A percentile compares a stretch with the other conserved stretches of the same genome.
phyloP scores from a whole-genome alignment of 1,284 basidiomycete species.

The Austroboletus rostrupii region DNA sequence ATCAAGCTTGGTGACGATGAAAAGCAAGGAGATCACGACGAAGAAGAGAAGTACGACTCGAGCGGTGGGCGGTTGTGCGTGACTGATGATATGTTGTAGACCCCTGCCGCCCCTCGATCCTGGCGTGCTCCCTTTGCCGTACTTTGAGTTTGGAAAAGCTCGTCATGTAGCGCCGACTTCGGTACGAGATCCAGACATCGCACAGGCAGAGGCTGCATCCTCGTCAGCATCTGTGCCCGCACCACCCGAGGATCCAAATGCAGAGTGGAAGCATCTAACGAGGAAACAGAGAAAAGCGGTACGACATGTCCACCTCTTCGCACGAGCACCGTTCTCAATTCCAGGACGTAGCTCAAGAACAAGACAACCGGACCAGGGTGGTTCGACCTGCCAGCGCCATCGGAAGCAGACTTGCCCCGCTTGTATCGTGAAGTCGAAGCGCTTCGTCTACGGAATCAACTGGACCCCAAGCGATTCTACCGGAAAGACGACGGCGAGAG shows the following conservation, averaged over 20 bases:
- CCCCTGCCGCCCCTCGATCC: conserved; percentile 65
- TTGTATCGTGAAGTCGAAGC: conserved; percentile 92
- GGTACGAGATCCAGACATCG: conserved; percentile 60
- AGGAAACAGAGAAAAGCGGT: conserved; percentile 71
- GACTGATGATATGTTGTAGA: conserved; percentile 33
- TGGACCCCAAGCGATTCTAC: conserved; percentile 97
- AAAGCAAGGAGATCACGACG: conserved; percentile 24
- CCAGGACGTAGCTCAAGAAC: conserved; percentile 52
- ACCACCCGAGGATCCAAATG: conserved; percentile 56
- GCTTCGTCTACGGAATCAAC: conserved; percentile 82
- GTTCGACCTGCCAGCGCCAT: conserved; percentile 88
- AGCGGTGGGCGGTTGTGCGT: conserved; percentile 8
- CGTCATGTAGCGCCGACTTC: conserved; percentile 42
- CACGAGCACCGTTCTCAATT: neutral
- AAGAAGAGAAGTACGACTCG: conserved; percentile 27
- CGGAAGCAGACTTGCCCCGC: conserved; percentile 75
- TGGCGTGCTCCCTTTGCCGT: conserved; percentile 54
- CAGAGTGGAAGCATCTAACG: conserved; percentile 58
- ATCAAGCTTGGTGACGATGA: conserved; percentile 39
- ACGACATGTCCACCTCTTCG: conserved; percentile 6
- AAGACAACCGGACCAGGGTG: conserved; percentile 81
- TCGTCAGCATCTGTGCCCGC: conserved; percentile 45
- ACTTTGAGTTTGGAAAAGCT: conserved; percentile 50
- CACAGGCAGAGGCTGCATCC: conserved; percentile 45
- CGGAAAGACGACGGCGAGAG: conserved; percentile 79